These are phyloP conservation scores for Tillandsia fasciculata DNA, from an alignment of 176 grass and related monocot genomes.

Conservation along the genomic window DNA sequence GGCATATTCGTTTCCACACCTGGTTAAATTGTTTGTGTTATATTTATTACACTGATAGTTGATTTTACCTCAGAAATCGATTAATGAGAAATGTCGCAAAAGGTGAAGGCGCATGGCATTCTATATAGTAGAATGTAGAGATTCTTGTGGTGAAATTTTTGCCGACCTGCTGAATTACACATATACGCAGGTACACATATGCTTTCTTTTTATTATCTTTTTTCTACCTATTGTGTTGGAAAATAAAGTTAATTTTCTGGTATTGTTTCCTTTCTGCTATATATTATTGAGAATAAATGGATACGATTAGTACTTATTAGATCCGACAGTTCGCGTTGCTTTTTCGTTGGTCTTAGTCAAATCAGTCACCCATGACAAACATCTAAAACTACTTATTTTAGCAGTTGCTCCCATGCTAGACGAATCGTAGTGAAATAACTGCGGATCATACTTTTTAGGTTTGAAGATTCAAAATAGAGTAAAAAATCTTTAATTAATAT, in stretches of 20 bases:
- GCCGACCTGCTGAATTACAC: conserved; percentile 71
- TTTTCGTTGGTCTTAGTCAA: no score
- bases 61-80: conserved; percentile 37
- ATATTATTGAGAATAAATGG: no score
- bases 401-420: no score
- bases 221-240: not conserved
- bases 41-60: not conserved
- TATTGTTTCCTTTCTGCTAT: conserved; percentile 1
- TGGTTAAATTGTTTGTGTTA: not conserved
- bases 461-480: no score
- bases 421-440: no score
- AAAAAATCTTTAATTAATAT: no score
- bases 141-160: conserved; percentile 98
- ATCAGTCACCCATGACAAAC: no score
- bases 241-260: not conserved
- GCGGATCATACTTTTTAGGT: no score
- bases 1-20: not conserved
- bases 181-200: conserved; percentile 60
- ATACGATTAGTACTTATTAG: no score
- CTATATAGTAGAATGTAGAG: conserved; percentile 72
- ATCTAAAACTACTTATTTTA: no score
- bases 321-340: no score
- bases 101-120: conserved; percentile 77
- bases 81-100: conserved; percentile 75
- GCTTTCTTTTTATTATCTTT: not conserved